phyloP scores from a whole-genome alignment of 495 filamentous ascomycete genomes.

The Xylaria acuta region DNA sequence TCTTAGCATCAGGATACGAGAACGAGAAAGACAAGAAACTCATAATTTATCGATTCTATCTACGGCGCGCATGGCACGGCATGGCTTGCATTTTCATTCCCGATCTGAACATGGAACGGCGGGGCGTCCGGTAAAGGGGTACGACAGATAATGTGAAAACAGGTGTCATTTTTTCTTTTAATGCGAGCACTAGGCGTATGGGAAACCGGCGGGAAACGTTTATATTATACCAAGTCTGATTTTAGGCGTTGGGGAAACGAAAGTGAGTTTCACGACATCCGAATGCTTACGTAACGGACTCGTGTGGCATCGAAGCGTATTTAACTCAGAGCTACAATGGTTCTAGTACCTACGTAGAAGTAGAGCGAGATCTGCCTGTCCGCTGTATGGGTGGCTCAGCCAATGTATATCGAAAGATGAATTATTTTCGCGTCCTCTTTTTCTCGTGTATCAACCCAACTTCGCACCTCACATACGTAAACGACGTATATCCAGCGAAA shows the following conservation, averaged over 20 bases:
- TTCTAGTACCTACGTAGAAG: background rate
- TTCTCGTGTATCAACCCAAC: no score
- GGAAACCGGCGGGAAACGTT: background rate
- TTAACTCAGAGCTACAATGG: background rate
- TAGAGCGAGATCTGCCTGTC: background rate
- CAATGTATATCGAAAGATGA: no score
- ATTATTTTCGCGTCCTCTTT: background rate
- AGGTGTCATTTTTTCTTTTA: background rate
- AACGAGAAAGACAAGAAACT: background rate
- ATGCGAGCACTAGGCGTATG: slow-evolving; percentile 6
- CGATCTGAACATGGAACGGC: background rate
- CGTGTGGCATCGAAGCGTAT: background rate
- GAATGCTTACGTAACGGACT: background rate
- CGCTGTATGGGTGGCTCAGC: no score
- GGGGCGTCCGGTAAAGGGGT: background rate
- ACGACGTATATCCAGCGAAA: no score
- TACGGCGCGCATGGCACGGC: background rate
- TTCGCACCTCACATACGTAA: no score
- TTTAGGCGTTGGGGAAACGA: background rate
- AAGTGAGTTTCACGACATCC: background rate
- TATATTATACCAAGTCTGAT: background rate
- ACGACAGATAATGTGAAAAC: background rate
- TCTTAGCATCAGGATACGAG: background rate
- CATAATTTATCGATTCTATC: background rate
- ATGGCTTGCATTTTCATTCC: background rate